Conservation (phyloP, 2,329 filamentous ascomycete genomes). For the Rosellinia necatrix region DNA sequence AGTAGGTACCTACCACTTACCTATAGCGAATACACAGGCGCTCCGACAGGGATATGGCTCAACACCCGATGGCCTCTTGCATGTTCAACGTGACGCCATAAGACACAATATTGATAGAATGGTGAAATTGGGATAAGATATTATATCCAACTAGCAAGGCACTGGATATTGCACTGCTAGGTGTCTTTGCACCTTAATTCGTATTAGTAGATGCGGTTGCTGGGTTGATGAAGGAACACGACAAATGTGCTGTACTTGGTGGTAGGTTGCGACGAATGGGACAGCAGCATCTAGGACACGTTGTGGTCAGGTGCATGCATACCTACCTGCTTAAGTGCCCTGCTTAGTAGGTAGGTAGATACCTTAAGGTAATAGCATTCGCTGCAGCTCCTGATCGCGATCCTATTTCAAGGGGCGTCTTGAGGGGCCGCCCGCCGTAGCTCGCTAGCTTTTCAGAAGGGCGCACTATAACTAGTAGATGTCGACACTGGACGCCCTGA, state of each 20-base stretch:
- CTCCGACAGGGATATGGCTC: neutral
- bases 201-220: no score
- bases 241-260: no score
- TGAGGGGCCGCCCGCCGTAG: no score
- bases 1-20: neutral
- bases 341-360: neutral
- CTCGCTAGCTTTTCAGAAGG: constrained; percentile 16
- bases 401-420: no score
- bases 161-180: no score
- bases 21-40: no score
- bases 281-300: constrained; percentile 12
- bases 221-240: no score
- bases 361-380: no score
- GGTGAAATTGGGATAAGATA: neutral
- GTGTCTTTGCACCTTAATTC: neutral
- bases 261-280: no score
- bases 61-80: neutral
- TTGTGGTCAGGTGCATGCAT: constrained; percentile 14
- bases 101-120: constrained; percentile 6
- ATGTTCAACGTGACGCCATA: constrained; percentile 18
- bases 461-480: constrained; percentile 3
- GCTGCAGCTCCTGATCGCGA: no score
- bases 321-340: no score
- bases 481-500: constrained; percentile 1
- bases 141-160: no score